Base-by-base conservation (phyloP, 805 yeast species). In the Myxozyma udenii region DNA sequence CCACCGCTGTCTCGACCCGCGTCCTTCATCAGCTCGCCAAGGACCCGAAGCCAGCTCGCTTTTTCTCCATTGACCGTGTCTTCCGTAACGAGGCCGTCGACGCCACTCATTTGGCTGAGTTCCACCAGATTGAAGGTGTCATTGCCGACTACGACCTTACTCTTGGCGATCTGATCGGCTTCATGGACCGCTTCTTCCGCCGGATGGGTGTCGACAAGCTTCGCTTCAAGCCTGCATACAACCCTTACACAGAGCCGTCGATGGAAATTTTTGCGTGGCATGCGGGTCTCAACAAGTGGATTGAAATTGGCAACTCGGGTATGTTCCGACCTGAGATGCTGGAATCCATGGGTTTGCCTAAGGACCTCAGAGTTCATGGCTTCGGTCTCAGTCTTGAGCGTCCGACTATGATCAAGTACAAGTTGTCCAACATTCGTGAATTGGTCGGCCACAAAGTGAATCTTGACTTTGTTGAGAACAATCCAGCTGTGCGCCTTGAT, bases 321-420 rank as follows among this genome's bases (percentile, higher is more conserved):
- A 85, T 93, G 96, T 93, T 93, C 79, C 84, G 99, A 74, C 98
- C 99, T 12, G 99, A 93, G 74, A 93, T 93, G 99, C 78, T 95
- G 68, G 96, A 89, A 74, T 75, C 96, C 41, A 91, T 93, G 98
- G 99, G 99, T 32, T 79, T 93, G 66, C 98, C 98, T 54, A 84
- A 84, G 75, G 85, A 87, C 68, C 72, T 95, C 75, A 80, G 97
- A 69, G 98, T 91, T 11, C 79, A 89, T 61, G 99, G 99, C 57
- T 93, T 95, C 89, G 99, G 99, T 66, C 77, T 93, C 64, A 85
- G 95, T 22, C 78, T 93, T 68, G 99, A 93, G 74, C 84, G 99
- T 75, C 99, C 99, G 59, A 93, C 99, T 28, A 93, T 93, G 99
- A 93, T 93, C 71, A 93, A 91, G 74, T 93, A 93, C 68, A 95